phyloP scores from a whole-genome alignment of 352 stramenopile species.

The Pythium myriotylum region DNA sequence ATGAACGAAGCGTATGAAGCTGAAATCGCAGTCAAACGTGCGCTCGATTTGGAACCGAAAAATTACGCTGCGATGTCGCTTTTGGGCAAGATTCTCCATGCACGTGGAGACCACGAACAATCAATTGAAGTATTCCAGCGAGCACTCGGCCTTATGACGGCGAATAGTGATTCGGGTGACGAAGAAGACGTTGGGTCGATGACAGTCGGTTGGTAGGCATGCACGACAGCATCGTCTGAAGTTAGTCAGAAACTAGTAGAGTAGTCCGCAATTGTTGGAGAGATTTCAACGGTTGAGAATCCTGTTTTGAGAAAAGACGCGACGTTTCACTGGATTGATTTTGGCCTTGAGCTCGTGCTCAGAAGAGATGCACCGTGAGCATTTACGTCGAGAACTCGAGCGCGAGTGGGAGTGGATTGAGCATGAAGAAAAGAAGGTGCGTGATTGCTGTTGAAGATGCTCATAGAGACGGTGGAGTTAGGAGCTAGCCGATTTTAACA shows the following conservation, averaged over 20 bases:
- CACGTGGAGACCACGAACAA: slow-evolving; percentile 75
- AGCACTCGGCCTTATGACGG: slow-evolving; percentile 68
- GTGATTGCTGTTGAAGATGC: background rate
- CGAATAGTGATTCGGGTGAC: slow-evolving; percentile 63
- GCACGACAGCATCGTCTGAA: background rate
- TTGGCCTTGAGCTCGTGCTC: too few species aligned
- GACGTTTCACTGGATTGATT: background rate
- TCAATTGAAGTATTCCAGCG: slow-evolving; percentile 79
- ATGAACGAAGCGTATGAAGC: slow-evolving; percentile 63
- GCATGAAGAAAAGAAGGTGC: slow-evolving; percentile 62
- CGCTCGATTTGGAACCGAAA: slow-evolving; percentile 48
- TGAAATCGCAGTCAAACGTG: slow-evolving; percentile 62
- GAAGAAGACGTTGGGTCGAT: slow-evolving; percentile 78
- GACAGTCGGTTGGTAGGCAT: slow-evolving; percentile 72
- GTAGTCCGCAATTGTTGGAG: too few species aligned
- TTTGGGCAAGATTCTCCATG: slow-evolving; percentile 83
- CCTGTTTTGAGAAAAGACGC: background rate
- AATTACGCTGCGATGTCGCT: slow-evolving; percentile 76
- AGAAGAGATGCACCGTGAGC: slow-evolving; percentile 44
- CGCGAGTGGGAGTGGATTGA: slow-evolving; percentile 64
- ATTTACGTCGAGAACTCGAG: slow-evolving; percentile 56
- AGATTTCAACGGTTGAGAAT: too few species aligned
- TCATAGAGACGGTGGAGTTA: background rate
- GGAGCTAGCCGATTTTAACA: background rate
- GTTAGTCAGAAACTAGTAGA: too few species aligned